Evolutionary conservation across 2,329 filamentous ascomycete genomes (phyloP).

Genomic region (Botrytis medusae): DNA sequence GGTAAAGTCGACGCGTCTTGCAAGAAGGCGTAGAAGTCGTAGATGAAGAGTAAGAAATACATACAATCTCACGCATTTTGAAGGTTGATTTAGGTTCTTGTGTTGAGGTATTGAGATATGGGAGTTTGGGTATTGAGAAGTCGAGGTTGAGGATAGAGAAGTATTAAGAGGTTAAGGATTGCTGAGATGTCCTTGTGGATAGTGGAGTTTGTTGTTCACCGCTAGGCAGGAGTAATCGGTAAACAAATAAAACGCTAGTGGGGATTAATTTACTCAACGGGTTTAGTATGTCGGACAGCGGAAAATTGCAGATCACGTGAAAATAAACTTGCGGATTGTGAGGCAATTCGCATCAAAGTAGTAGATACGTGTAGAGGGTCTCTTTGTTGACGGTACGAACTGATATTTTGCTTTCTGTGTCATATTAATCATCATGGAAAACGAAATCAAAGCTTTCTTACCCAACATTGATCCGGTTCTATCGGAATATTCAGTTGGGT

Average conservation of each 20-base stretch:
- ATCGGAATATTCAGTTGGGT: slow-evolving; percentile 91
- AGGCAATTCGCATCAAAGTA: slow-evolving; percentile 13
- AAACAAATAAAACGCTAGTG: slow-evolving; percentile 22
- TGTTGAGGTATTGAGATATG: slow-evolving; percentile 23
- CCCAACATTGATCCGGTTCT: slow-evolving; percentile 86
- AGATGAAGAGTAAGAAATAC: slow-evolving; percentile 40
- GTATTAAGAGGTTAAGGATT: slow-evolving; percentile 29
- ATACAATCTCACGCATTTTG: slow-evolving; percentile 75
- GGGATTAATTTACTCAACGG: neutral
- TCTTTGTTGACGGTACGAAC: neutral
- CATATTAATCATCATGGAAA: slow-evolving; percentile 62
- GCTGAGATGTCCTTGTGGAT: slow-evolving; percentile 29
- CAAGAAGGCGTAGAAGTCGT: neutral
- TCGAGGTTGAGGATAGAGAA: slow-evolving; percentile 26
- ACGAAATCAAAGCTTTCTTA: slow-evolving; percentile 79
- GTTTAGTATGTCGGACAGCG: neutral
- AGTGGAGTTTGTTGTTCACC: slow-evolving; percentile 28
- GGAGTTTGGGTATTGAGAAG: slow-evolving; percentile 20
- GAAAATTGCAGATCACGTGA: slow-evolving; percentile 5
- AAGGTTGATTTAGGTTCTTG: slow-evolving; percentile 37
- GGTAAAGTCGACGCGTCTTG: slow-evolving; percentile 45
- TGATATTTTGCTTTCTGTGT: neutral
- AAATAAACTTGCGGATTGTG: neutral
- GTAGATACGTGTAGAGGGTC: neutral
- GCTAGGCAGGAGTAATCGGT: slow-evolving; percentile 23